Evolutionary conservation across 2,329 filamentous ascomycete genomes (phyloP).

Genomic region (Diplodia intermedia): DNA sequence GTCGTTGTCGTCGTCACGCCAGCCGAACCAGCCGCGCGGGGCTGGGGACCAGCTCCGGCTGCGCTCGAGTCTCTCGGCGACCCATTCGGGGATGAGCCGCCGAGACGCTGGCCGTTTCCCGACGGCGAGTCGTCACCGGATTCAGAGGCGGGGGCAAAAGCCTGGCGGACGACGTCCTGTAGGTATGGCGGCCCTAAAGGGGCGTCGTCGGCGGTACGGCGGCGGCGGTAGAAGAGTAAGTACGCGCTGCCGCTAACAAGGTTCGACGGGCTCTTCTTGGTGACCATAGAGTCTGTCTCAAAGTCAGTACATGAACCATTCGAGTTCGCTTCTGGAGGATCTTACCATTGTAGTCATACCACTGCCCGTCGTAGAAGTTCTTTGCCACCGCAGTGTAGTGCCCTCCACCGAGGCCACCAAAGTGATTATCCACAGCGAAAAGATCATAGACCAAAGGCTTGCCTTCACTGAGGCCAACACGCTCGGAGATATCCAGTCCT

Average conservation of each 20-base stretch:
- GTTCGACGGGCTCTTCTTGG: constrained; percentile 63
- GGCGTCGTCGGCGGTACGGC: constrained; percentile 65
- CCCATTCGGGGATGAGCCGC: constrained; percentile 85
- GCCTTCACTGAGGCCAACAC: constrained; percentile 80
- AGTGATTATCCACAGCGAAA: constrained; percentile 95
- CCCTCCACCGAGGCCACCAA: constrained; percentile 88
- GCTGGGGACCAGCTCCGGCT: constrained; percentile 67
- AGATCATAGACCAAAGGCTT: constrained; percentile 90
- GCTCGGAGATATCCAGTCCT: constrained; percentile 78
- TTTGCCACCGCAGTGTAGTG: constrained; percentile 96
- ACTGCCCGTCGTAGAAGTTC: constrained; percentile 86
- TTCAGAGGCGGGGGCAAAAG: constrained; percentile 59
- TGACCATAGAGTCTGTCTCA: constrained; percentile 74
- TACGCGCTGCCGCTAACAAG: constrained; percentile 83
- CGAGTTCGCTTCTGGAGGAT: constrained; percentile 32
- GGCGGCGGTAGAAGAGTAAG: constrained; percentile 92
- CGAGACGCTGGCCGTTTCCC: constrained; percentile 90
- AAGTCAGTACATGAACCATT: constrained; percentile 50
- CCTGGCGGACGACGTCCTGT: constrained; percentile 71
- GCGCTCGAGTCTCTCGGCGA: constrained; percentile 85
- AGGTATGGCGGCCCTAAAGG: constrained; percentile 83
- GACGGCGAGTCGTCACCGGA: constrained; percentile 50
- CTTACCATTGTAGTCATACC: constrained; percentile 97
- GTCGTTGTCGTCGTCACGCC: constrained; percentile 22
- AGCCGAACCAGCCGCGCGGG: constrained; percentile 31